Evolutionary conservation across 2,329 filamentous ascomycete genomes (phyloP), one percentile per base, ranked within the genome.

Genomic region (Colletotrichum coccodes): DNA sequence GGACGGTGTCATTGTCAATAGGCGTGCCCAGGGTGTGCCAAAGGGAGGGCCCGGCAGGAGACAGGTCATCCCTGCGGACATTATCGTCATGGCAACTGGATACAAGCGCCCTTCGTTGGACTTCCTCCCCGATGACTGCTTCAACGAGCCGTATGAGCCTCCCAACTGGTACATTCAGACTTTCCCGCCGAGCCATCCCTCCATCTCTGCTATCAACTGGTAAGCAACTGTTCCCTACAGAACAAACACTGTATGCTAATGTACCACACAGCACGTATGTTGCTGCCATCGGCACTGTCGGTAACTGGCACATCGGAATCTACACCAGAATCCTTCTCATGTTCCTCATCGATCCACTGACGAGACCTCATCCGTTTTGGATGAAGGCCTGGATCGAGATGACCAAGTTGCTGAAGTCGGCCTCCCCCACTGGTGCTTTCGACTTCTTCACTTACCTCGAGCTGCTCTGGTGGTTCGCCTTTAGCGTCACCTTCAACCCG

Each of bases 371-470:
- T 3, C 84, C 90, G 6, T 89, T 86, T 71, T 91, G 92, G 89
- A 97, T 96, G 93, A 87, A 92, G 80, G 85, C 89, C 28, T 97
- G 94, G 94, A 94, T 97, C 74, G 92, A 94, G 76, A 92, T 95
- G 86, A 97, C 93, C 1, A 86, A 89, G 34, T 78, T 89, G 4
- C 82, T 97, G 68, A 97, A 97, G 79, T 79, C 79, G 2, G 84
- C 85, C 12, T 89, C 91, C 3, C 93, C 94, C 0, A 93, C 89
- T 0, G 90, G 88, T 0, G 93, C 93, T 0, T 95, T 97, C 74
- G 93, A 97, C 77, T 97, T 97, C 82, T 96, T 97, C 77, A 97
- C 94, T 0, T 97, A 97, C 74, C 86, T 92, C 0, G 94, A 97
- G 79, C 82, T 97, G 58, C 76, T 96, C 5, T 97, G 93, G 84